phyloP scores from a whole-genome alignment of 805 yeast genomes.

The Candida broadrunensis region DNA sequence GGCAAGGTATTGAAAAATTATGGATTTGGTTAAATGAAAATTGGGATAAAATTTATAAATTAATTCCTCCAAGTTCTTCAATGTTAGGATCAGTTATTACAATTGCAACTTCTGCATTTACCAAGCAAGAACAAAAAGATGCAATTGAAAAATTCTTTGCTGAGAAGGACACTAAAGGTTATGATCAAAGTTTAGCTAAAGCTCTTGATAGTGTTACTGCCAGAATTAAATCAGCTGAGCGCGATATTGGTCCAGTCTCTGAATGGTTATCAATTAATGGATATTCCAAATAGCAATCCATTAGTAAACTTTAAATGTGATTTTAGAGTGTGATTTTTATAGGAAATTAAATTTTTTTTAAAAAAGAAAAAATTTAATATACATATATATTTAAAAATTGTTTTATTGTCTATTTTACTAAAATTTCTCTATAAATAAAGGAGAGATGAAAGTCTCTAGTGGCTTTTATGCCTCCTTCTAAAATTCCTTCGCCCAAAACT shows the following conservation, averaged over 20 bases:
- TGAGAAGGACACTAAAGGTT: constrained; percentile 58
- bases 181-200: constrained; percentile 62
- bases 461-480: constrained; percentile 41
- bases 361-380: no score
- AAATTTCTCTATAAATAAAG: constrained; percentile 25
- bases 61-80: constrained; percentile 77
- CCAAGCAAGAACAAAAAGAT: constrained; percentile 50
- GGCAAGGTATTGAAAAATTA: constrained; percentile 61
- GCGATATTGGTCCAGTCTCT: constrained; percentile 48
- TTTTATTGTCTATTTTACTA: neutral
- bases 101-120: constrained; percentile 58
- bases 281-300: constrained; percentile 14
- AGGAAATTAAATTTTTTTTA: no score
- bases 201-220: constrained; percentile 58
- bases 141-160: constrained; percentile 51
- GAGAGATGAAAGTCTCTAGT: constrained; percentile 39
- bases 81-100: constrained; percentile 76
- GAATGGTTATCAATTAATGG: constrained; percentile 47
- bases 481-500: constrained; percentile 8
- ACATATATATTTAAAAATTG: neutral
- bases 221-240: constrained; percentile 55
- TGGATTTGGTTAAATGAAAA: constrained; percentile 73
- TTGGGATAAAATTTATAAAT: constrained; percentile 66
- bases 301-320: neutral
- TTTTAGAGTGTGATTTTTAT: no score